These are phyloP conservation scores for Tetracentron sinense DNA, from an alignment of 164 flowering plant species.

Conservation along the genomic window DNA sequence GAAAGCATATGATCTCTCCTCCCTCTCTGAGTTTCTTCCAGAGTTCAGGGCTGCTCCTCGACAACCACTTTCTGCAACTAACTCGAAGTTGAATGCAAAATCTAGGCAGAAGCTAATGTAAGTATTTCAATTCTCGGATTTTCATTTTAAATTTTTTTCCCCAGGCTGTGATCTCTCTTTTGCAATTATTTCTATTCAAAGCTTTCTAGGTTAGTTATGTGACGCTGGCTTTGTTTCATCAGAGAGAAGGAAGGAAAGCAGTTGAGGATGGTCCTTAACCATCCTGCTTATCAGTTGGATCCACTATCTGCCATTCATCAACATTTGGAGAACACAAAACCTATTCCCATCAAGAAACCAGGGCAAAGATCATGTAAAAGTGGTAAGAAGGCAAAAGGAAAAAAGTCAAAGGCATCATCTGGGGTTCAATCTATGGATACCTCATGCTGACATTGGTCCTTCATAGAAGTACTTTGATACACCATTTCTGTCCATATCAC, in stretches of 20 bases:
- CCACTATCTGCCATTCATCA: conserved; percentile 62
- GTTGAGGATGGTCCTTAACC: conserved; percentile 45
- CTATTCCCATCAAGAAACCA: conserved; percentile 33
- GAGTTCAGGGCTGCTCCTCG: conserved; percentile 33
- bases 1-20: conserved; percentile 68
- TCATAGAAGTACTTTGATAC: too few species aligned
- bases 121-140: conserved; percentile 17
- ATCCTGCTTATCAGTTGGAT: too few species aligned
- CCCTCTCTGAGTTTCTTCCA: conserved; percentile 62
- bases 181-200: neutral
- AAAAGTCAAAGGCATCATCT: conserved; percentile 29
- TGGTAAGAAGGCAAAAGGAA: conserved; percentile 38
- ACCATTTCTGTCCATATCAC: too few species aligned
- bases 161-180: too few species aligned
- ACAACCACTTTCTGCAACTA: conserved; percentile 16
- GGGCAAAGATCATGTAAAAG: conserved; percentile 27
- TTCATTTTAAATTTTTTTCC: too few species aligned
- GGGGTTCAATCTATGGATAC: conserved; percentile 53
- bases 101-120: conserved; percentile 56
- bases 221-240: conserved; percentile 11
- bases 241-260: conserved; percentile 60
- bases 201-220: conserved; percentile 2
- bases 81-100: conserved; percentile 50
- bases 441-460: too few species aligned
- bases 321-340: conserved; percentile 60